phyloP scores from a whole-genome alignment of 129 eudicot species.

The Ambrosia trifida region DNA sequence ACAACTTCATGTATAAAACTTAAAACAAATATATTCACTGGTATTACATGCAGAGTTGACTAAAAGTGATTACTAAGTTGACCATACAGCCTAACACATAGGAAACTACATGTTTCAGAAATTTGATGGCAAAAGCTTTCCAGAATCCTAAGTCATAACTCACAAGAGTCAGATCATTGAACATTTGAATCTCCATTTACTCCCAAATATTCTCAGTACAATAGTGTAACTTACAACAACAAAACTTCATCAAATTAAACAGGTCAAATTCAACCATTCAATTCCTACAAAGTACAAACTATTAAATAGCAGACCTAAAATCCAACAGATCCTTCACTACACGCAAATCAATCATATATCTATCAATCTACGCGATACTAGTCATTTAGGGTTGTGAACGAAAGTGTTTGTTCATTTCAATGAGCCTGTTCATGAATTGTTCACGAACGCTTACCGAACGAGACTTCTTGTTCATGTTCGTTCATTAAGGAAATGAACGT shows the following conservation, averaged over 20 bases:
- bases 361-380: too few species aligned
- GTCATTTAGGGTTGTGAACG: too few species aligned
- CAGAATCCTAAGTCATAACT: background rate
- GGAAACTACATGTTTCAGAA: background rate
- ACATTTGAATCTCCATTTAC: background rate
- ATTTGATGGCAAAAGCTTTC: background rate
- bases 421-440: too few species aligned
- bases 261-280: background rate
- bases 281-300: background rate
- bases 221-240: background rate
- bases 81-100: background rate
- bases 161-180: background rate
- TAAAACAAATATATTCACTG: background rate
- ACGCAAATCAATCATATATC: too few species aligned
- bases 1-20: background rate
- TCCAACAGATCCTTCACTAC: background rate
- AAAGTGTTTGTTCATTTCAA: too few species aligned
- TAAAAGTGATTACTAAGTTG: background rate
- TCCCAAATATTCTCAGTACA: background rate
- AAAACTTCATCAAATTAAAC: background rate
- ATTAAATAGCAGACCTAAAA: background rate
- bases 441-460: too few species aligned
- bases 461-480: too few species aligned
- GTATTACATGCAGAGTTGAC: background rate
- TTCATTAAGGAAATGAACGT: too few species aligned